These are phyloP conservation scores for Termitomyces sp. DNA, from an alignment of 768 basidiomycete species.

Conservation along the genomic window DNA sequence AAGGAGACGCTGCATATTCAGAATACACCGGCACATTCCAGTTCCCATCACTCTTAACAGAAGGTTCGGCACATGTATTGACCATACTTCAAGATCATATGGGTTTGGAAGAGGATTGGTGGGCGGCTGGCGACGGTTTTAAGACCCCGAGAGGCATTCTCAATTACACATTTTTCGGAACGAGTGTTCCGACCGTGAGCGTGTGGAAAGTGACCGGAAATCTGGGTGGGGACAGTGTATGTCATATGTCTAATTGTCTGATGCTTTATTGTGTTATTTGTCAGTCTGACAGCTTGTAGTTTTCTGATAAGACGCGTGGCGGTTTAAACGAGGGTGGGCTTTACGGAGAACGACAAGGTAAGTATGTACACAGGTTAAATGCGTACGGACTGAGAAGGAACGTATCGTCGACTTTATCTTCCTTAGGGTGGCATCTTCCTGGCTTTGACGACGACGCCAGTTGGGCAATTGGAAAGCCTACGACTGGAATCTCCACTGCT, in stretches of 20 bases:
- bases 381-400: not conserved
- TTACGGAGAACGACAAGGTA: conserved; percentile 48
- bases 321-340: conserved; percentile 58
- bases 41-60: conserved; percentile 22
- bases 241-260: conserved; percentile 17
- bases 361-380: not conserved
- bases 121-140: conserved; percentile 36
- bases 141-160: conserved; percentile 44
- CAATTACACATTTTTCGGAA: conserved; percentile 39
- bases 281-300: conserved; percentile 20
- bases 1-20: conserved; percentile 28
- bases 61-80: conserved; percentile 33
- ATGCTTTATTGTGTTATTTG: not conserved
- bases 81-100: conserved; percentile 52
- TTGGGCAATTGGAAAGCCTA: conserved; percentile 39
- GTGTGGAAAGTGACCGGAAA: conserved; percentile 49
- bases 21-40: conserved; percentile 28
- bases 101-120: conserved; percentile 43
- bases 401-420: not conserved
- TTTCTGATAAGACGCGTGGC: conserved; percentile 43
- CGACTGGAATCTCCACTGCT: conserved; percentile 31
- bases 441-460: conserved; percentile 40
- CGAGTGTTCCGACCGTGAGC: conserved; percentile 27
- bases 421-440: conserved; percentile 53
- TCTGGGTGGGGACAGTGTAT: conserved; percentile 39